A percentile compares a stretch with the other conserved stretches of the same genome.
phyloP scores from a whole-genome alignment of 2,329 filamentous ascomycete genomes.

The Aspergillus sclerotialis region DNA sequence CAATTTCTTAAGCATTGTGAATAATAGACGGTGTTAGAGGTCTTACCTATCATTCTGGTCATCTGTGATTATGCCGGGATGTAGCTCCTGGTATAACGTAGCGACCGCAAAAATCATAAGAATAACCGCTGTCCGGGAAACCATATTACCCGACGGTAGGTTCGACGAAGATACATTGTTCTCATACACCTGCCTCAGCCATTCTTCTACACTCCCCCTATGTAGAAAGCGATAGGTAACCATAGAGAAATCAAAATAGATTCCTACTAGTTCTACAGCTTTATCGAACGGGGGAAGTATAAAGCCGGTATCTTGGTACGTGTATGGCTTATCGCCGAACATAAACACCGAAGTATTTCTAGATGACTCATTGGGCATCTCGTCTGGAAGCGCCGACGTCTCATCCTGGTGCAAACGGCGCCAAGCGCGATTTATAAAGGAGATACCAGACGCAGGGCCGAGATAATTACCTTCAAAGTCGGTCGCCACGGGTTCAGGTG shows the following conservation, averaged over 20 bases:
- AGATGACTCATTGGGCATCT: conserved; percentile 20
- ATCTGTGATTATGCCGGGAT: conserved; percentile 17
- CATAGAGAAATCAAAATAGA: conserved; percentile 56
- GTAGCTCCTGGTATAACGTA: conserved; percentile 40
- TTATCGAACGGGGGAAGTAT: conserved; percentile 34
- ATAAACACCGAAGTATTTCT: conserved; percentile 42
- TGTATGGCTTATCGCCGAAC: conserved; percentile 47
- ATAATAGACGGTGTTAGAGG: too few species aligned
- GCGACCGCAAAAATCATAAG: conserved; percentile 45
- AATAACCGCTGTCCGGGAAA: conserved; percentile 43
- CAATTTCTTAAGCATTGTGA: conserved; percentile 1
- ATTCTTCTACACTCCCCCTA: conserved; percentile 45
- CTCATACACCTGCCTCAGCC: conserved; percentile 38
- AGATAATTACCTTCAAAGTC: conserved; percentile 51
- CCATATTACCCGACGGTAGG: conserved; percentile 34
- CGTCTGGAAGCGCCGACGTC: conserved; percentile 22
- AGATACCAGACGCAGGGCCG: conserved; percentile 46
- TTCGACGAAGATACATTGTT: conserved; percentile 29
- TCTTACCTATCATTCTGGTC: conserved; percentile 23
- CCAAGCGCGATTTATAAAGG: conserved; percentile 61
- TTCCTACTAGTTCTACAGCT: conserved; percentile 39
- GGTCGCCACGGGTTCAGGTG: conserved; percentile 41
- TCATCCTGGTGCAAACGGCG: conserved; percentile 55
- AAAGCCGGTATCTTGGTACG: conserved; percentile 26
- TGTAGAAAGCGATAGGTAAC: conserved; percentile 55